A percentile compares a stretch with the other conserved stretches of the same genome.
phyloP scores from a whole-genome alignment of 208 protist species.

The Trypanosoma theileri region DNA sequence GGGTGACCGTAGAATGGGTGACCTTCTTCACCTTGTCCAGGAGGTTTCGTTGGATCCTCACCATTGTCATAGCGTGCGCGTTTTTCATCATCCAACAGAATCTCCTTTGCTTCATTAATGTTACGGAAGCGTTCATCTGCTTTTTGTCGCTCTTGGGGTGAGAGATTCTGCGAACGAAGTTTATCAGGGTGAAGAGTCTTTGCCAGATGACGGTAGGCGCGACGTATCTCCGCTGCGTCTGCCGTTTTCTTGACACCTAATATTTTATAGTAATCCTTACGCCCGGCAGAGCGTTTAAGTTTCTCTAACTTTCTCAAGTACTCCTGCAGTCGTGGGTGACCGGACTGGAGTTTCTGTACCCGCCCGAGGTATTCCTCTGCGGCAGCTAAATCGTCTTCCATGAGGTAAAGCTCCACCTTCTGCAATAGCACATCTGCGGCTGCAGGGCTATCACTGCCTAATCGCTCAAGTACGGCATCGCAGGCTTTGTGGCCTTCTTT shows the following conservation, averaged over 20 bases:
- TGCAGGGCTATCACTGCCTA: slow-evolving; percentile 42
- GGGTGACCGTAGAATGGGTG: slow-evolving; percentile 68
- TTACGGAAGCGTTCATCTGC: slow-evolving; percentile 80
- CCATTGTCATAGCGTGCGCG: slow-evolving; percentile 86
- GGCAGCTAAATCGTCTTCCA: slow-evolving; percentile 66
- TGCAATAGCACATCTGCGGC: slow-evolving; percentile 55
- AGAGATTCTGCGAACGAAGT: slow-evolving; percentile 70
- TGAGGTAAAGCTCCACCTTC: slow-evolving; percentile 75
- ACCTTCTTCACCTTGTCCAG: slow-evolving; percentile 34
- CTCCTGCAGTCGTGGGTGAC: slow-evolving; percentile 31
- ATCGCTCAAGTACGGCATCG: slow-evolving; percentile 33
- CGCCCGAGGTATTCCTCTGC: slow-evolving; percentile 50
- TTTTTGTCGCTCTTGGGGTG: slow-evolving; percentile 65
- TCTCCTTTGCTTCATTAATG: slow-evolving; percentile 92
- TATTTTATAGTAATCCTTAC: slow-evolving; percentile 94
- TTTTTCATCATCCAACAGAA: slow-evolving; percentile 87
- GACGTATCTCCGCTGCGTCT: slow-evolving; percentile 75
- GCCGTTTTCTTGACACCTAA: slow-evolving; percentile 87
- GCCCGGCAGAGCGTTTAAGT: slow-evolving; percentile 39
- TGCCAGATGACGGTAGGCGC: slow-evolving; percentile 89
- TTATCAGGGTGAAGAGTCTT: slow-evolving; percentile 90
- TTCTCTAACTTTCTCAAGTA: slow-evolving; percentile 63
- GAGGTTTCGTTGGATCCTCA: slow-evolving; percentile 82
- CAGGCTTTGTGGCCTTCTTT: slow-evolving; percentile 59
- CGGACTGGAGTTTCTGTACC: slow-evolving; percentile 31